phyloP scores from a whole-genome alignment of 2,329 filamentous ascomycete genomes.

The Colletotrichum shisoi region DNA sequence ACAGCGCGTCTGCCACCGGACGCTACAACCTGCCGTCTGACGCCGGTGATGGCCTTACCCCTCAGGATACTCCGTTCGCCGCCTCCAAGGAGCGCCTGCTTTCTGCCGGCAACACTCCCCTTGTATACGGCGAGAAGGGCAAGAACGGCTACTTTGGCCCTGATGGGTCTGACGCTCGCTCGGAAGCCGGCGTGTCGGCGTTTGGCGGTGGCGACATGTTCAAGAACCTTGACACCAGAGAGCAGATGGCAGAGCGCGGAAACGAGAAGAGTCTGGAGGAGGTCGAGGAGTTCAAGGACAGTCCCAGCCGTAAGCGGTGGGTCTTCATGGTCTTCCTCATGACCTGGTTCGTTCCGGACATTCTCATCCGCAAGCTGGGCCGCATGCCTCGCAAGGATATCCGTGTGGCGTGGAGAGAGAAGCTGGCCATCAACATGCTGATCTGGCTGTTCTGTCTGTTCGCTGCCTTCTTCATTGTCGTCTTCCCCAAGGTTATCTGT shows the following conservation, averaged over 20 bases:
- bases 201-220: constrained; percentile 97
- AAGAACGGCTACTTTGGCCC: constrained; percentile 81
- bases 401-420: constrained; percentile 92
- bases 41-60: constrained; percentile 67
- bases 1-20: constrained; percentile 63
- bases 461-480: constrained; percentile 87
- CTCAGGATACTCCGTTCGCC: constrained; percentile 68
- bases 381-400: constrained; percentile 93
- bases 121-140: constrained; percentile 76
- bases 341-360: constrained; percentile 89
- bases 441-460: constrained; percentile 88
- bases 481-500: constrained; percentile 87
- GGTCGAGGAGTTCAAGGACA: constrained; percentile 83
- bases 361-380: constrained; percentile 77
- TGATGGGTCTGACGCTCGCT: constrained; percentile 81
- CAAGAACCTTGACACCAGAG: constrained; percentile 90
- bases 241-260: constrained; percentile 93
- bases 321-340: constrained; percentile 81
- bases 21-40: constrained; percentile 66
- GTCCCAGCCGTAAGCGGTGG: constrained; percentile 87
- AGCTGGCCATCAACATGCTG: constrained; percentile 95
- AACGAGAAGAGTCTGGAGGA: constrained; percentile 90
- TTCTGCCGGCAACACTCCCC: constrained; percentile 62
- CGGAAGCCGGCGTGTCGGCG: constrained; percentile 90
- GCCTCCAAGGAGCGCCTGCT: constrained; percentile 68